A percentile compares a stretch with the other conserved stretches of the same genome.
phyloP scores from a whole-genome alignment of 2,329 filamentous ascomycete species.

The Ambrosiella xylebori region DNA sequence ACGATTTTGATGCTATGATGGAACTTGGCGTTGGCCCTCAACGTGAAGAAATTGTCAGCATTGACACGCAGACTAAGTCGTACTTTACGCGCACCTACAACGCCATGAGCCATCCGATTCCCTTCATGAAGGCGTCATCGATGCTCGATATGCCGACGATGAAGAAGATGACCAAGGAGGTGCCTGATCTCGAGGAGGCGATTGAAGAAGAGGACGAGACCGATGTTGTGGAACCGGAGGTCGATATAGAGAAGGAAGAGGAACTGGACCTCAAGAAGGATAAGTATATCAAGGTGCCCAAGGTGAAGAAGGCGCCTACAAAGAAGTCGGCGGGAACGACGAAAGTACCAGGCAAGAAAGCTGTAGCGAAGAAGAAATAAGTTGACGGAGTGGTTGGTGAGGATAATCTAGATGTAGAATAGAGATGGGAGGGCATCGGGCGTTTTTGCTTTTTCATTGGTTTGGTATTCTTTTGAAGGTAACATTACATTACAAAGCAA shows the following conservation, averaged over 20 bases:
- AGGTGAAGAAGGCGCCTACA: slow-evolving; percentile 41
- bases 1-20: slow-evolving; percentile 84
- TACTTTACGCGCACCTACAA: slow-evolving; percentile 90
- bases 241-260: slow-evolving; percentile 52
- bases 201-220: slow-evolving; percentile 87
- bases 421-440: not conserved
- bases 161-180: slow-evolving; percentile 54
- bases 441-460: not conserved
- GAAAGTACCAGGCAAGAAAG: slow-evolving; percentile 33
- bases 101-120: slow-evolving; percentile 65
- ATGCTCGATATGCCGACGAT: slow-evolving; percentile 41
- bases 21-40: slow-evolving; percentile 82
- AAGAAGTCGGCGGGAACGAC: slow-evolving; percentile 23
- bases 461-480: not conserved
- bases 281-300: slow-evolving; percentile 88
- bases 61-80: slow-evolving; percentile 73
- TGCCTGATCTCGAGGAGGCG: slow-evolving; percentile 88
- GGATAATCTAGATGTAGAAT: not conserved
- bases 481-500: not conserved
- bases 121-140: slow-evolving; percentile 79
- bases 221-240: slow-evolving; percentile 40
- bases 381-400: not conserved
- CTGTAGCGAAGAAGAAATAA: slow-evolving; percentile 7
- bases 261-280: slow-evolving; percentile 80
- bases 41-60: slow-evolving; percentile 54